A percentile compares a stretch with the other conserved stretches of the same genome.
Evolutionary conservation across 768 basidiomycete species (phyloP).

Genomic region (Serendipita vermifera): DNA sequence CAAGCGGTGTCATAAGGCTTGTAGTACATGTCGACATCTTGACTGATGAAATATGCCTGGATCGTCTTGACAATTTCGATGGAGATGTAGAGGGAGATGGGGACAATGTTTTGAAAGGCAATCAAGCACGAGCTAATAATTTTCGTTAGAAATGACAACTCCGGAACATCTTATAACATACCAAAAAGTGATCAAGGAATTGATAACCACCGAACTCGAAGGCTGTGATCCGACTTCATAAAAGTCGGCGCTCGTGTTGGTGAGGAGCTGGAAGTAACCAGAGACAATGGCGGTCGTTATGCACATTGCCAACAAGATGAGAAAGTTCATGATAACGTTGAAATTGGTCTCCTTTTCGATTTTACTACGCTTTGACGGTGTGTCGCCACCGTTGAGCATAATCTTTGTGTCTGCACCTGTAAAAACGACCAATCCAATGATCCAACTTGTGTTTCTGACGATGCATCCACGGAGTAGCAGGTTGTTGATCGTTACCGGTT

Average conservation of each 20-base stretch:
- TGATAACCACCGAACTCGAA: conserved; percentile 46
- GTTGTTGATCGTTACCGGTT: conserved; percentile 71
- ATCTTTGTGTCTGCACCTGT: conserved; percentile 82
- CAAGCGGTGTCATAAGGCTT: conserved; percentile 73
- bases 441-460: conserved; percentile 81
- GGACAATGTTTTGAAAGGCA: conserved; percentile 95
- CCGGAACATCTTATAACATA: conserved; percentile 31
- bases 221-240: conserved; percentile 60
- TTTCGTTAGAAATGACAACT: conserved; percentile 11
- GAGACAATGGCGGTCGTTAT: conserved; percentile 58
- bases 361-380: conserved; percentile 92
- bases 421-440: conserved; percentile 87
- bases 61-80: conserved; percentile 98
- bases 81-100: conserved; percentile 91
- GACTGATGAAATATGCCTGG: conserved; percentile 91
- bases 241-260: conserved; percentile 50
- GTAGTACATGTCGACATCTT: conserved; percentile 96
- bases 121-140: conserved; percentile 69
- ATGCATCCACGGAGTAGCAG: conserved; percentile 83
- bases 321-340: conserved; percentile 92
- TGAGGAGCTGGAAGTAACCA: conserved; percentile 51
- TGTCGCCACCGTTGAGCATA: conserved; percentile 82
- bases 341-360: conserved; percentile 98
- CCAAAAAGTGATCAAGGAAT: conserved; percentile 84
- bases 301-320: conserved; percentile 65